Evolutionary conservation across 441 rosid species (phyloP), one percentile per base, ranked within the genome.

Genomic region (Adansonia madagascariensis): DNA sequence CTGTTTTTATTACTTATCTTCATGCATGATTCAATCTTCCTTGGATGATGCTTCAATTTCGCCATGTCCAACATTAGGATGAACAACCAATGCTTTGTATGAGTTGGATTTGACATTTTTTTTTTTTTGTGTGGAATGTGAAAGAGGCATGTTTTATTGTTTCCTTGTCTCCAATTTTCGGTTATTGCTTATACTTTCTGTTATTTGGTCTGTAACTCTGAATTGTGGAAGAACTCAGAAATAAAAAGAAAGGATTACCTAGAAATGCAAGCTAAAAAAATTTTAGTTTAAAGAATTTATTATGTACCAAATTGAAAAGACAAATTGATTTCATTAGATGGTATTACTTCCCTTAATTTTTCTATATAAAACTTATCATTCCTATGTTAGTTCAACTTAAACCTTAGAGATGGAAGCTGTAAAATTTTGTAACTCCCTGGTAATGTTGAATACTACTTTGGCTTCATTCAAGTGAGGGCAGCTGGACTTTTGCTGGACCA

Each of bases 71-170:
- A 7, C n/a, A 18, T 46, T 44, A 18, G 18, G 35, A 10, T 44
- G 55, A 67, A 55, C 72, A 46, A n/a, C 47, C 70, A 41, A 65
- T 65, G 18, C 7, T 67, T 20, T 67, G n/a, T 18, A 68, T 27
- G 24, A 43, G 31, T 43, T 43, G 53, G 50, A 14, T 18, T 31
- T 66, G 56, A 68, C 57, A 68, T 47, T 68, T 17, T 68, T 22
- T 47, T 47, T 17, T 24, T 27, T 27, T 27, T 27, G 1, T 27
- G 31, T 52, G n/a, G 8, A 53, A n/a, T n/a, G 59, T 53, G 59
- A 53, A 53, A 53, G n/a, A n/a, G 59, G 20, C 62, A 20, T 22
- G 56, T 6, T 39, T 31, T 11, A 60, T 18, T 46, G 17, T 12
- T 20, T 6, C 55, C 18, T 20, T 46, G 56, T 68, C 56, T 68